These are phyloP conservation scores for Epithemia pelagica DNA, from an alignment of 108 stramenopile species.

Conservation along the genomic window DNA sequence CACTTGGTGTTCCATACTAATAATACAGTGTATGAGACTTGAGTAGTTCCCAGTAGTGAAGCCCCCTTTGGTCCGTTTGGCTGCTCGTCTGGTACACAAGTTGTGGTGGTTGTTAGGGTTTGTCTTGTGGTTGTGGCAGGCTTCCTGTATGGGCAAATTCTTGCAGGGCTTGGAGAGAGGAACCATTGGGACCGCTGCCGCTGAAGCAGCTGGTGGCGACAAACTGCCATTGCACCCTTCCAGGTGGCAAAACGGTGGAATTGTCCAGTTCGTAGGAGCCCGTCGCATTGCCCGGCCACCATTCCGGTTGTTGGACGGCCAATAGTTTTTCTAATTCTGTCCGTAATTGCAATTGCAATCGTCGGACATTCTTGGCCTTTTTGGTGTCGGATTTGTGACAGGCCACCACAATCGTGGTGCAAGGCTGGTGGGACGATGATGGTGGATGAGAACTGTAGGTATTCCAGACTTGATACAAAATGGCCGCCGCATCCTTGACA, in stretches of 20 bases:
- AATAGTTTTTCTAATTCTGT: constrained; percentile 68
- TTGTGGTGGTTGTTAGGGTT: no score
- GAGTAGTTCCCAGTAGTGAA: no score
- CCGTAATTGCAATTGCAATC: constrained; percentile 67
- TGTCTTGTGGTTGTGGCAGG: no score
- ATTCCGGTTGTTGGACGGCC: constrained; percentile 22
- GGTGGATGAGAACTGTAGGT: not conserved
- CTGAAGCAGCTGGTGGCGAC: no score
- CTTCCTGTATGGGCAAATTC: no score
- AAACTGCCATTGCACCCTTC: not conserved
- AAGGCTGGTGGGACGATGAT: no score
- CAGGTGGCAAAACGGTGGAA: not conserved
- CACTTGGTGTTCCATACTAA: no score
- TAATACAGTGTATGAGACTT: no score
- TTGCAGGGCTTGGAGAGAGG: no score
- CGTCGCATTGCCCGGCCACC: constrained; percentile 2
- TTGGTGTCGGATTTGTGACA: constrained; percentile 53
- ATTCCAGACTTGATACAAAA: constrained; percentile 30
- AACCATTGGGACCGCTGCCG: no score
- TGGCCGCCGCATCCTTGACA: constrained; percentile 45
- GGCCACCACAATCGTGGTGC: constrained; percentile 42
- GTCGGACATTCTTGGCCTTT: constrained; percentile 63
- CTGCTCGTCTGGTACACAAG: no score
- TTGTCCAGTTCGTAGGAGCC: not conserved
- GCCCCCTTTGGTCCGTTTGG: no score